Evolutionary conservation across 1,284 basidiomycete genomes (phyloP), one percentile per base, ranked within the genome.

Genomic region (Farysia itapuensis): DNA sequence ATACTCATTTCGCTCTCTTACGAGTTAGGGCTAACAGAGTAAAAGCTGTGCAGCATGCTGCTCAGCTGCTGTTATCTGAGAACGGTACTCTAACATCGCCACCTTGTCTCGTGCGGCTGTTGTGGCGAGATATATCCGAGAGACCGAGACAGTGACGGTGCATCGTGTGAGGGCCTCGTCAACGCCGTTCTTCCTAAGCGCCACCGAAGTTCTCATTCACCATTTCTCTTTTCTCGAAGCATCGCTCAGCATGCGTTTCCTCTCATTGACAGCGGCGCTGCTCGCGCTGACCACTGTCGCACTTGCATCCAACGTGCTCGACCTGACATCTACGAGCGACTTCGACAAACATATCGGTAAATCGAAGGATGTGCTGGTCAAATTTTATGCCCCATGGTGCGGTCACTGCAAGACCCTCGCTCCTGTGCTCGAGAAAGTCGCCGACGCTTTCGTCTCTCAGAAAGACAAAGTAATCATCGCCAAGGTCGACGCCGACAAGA

Each of bases 401-500:
- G 74, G 74, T 20, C 74, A 76, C 74, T 78, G 64, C 61, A 77
- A 88, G 87, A 86, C 83, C 79, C 86, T 96, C 46, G 90, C 89
- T 0, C 92, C 92, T 11, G 78, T 80, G 4, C 96, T 89, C 66
- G 93, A 94, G 77, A 82, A 93, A 77, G 84, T 96, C 15, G 93
- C 86, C 26, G 88, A 94, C 71, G 87, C 88, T 11, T 96, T 86
- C 73, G 79, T 83, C 4, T 22, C 29, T 14, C 86, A 87, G 26
- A 67, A 78, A 70, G 85, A 89, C 77, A 89, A 88, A 74, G 88
- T 96, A 19, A 67, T 90, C 42, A 85, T 96, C 59, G 92, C 91
- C 54, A 95, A 95, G 77, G 86, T 94, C 5, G 91, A 96, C 67
- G 92, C 90, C 1, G 92, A 96, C 70, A 88, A 88, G 48, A 87